phyloP scores from a whole-genome alignment of 495 filamentous ascomycete genomes.

The Hamigera avellanea region DNA sequence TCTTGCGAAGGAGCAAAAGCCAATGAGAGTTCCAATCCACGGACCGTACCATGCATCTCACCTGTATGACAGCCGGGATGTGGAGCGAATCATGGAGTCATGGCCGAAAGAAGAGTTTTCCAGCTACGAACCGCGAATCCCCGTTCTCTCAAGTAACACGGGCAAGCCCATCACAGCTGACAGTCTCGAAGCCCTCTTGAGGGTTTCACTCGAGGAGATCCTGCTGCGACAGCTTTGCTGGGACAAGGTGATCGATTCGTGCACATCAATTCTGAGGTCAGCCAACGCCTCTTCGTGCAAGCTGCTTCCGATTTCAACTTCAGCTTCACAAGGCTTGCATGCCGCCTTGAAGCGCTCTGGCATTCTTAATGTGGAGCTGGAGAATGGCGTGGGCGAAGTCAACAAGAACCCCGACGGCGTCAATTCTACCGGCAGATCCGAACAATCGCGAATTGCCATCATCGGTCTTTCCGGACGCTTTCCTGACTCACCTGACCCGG shows the following conservation, averaged over 20 bases:
- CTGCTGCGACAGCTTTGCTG: slow-evolving; percentile 47
- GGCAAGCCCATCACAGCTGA: slow-evolving; percentile 33
- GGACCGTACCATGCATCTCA: slow-evolving; percentile 76
- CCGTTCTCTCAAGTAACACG: slow-evolving; percentile 46
- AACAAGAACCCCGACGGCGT: slow-evolving; percentile 8
- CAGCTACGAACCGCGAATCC: slow-evolving; percentile 36
- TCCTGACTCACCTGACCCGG: slow-evolving; percentile 52
- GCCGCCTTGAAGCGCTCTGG: slow-evolving; percentile 19
- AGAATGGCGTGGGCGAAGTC: slow-evolving; percentile 15
- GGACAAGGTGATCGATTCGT: slow-evolving; percentile 45
- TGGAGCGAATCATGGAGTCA: slow-evolving; percentile 45
- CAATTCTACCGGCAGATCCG: slow-evolving; percentile 23
- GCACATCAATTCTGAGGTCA: slow-evolving; percentile 19
- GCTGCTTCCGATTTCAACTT: slow-evolving; percentile 41
- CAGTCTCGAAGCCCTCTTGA: slow-evolving; percentile 38
- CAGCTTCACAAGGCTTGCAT: slow-evolving; percentile 20
- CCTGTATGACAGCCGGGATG: slow-evolving; percentile 49
- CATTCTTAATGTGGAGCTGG: slow-evolving; percentile 16
- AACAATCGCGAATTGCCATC: slow-evolving; percentile 51
- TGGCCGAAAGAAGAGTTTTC: slow-evolving; percentile 24
- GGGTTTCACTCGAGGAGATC: slow-evolving; percentile 44
- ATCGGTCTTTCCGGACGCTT: slow-evolving; percentile 70
- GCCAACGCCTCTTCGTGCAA: slow-evolving; percentile 25
- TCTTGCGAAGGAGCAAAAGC: slow-evolving; percentile 41
- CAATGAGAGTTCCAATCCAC: slow-evolving; percentile 56